phyloP scores from a whole-genome alignment of 1,284 basidiomycete genomes.

The Ganoderma leucocontextum region DNA sequence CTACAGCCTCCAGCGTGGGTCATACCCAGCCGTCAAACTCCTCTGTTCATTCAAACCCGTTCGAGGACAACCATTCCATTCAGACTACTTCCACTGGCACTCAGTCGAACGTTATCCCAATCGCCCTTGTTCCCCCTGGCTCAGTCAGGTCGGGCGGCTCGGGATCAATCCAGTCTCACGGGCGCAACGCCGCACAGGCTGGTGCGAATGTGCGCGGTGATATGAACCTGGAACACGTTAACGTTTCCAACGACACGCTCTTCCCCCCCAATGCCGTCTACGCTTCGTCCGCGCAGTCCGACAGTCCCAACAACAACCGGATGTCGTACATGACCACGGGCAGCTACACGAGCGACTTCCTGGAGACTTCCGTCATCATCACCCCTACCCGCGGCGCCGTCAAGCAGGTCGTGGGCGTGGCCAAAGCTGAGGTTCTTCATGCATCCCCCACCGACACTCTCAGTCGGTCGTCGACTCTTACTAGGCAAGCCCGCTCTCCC shows the following conservation, averaged over 20 bases:
- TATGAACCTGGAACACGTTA: constrained; percentile 57
- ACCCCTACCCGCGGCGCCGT: constrained; percentile 70
- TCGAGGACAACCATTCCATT: constrained; percentile 77
- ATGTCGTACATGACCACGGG: constrained; percentile 77
- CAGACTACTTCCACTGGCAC: constrained; percentile 75
- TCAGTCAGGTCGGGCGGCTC: constrained; percentile 44
- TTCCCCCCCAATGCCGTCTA: constrained; percentile 46
- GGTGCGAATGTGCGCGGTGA: constrained; percentile 19
- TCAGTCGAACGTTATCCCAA: constrained; percentile 86
- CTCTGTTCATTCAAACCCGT: constrained; percentile 67
- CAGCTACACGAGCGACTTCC: constrained; percentile 78
- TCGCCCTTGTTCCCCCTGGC: constrained; percentile 77
- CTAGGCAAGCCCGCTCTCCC: constrained; percentile 61
- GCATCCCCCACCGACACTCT: constrained; percentile 52
- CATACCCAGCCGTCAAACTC: constrained; percentile 39
- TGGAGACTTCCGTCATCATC: constrained; percentile 84
- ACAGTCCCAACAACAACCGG: constrained; percentile 54
- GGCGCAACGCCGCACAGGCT: constrained; percentile 30
- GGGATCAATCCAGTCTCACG: constrained; percentile 44
- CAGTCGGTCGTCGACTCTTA: constrained; percentile 43
- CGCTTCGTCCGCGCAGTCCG: constrained; percentile 60
- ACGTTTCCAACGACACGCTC: constrained; percentile 63
- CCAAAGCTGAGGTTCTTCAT: constrained; percentile 80
- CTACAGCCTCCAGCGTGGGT: constrained; percentile 46
- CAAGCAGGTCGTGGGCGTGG: constrained; percentile 77